A percentile compares a stretch with the other conserved stretches of the same genome.
Conservation (phyloP, 116 monocot genomes). For the Dioscorea cayenensis region DNA sequence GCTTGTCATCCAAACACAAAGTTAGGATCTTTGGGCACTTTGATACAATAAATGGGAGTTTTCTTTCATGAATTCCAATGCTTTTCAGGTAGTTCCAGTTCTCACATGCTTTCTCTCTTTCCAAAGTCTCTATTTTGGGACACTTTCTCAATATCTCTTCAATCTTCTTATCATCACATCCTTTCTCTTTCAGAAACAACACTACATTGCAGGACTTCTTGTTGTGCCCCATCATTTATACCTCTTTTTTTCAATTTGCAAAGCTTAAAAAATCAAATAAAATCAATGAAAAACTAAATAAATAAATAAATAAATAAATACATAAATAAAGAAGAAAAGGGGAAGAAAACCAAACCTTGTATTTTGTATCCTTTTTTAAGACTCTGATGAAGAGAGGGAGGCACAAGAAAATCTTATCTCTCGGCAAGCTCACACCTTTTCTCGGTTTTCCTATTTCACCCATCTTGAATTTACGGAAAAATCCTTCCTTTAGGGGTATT, state of each 20-base stretch:
- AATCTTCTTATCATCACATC: slow-evolving; percentile 47
- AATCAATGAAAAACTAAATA: too few relatives aligned
- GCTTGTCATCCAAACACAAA: slow-evolving; percentile 47
- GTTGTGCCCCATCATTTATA: slow-evolving; percentile 9
- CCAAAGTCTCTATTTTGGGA: slow-evolving; percentile 32
- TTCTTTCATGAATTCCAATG: slow-evolving; percentile 74
- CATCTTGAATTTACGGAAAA: too few relatives aligned
- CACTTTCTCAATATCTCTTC: slow-evolving; percentile 40
- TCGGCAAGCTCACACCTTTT: too few relatives aligned
- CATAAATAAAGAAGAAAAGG: too few relatives aligned
- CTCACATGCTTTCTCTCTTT: slow-evolving; percentile 24
- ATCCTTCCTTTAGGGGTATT: too few relatives aligned
- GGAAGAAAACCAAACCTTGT: too few relatives aligned
- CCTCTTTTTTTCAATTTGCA: slow-evolving; percentile 14
- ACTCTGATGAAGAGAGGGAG: too few relatives aligned
- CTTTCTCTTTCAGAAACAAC: slow-evolving; percentile 58
- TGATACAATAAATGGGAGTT: slow-evolving; percentile 58
- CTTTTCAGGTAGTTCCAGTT: slow-evolving; percentile 71
- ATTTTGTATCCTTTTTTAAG: too few relatives aligned
- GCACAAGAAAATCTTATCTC: too few relatives aligned
- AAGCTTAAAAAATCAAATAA: background rate
- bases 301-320: too few relatives aligned
- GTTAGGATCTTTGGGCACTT: slow-evolving; percentile 87
- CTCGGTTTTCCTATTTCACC: too few relatives aligned
- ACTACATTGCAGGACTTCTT: slow-evolving; percentile 5